phyloP scores from a whole-genome alignment of 768 basidiomycete genomes.

The Leucocoprinus birnbaumii region DNA sequence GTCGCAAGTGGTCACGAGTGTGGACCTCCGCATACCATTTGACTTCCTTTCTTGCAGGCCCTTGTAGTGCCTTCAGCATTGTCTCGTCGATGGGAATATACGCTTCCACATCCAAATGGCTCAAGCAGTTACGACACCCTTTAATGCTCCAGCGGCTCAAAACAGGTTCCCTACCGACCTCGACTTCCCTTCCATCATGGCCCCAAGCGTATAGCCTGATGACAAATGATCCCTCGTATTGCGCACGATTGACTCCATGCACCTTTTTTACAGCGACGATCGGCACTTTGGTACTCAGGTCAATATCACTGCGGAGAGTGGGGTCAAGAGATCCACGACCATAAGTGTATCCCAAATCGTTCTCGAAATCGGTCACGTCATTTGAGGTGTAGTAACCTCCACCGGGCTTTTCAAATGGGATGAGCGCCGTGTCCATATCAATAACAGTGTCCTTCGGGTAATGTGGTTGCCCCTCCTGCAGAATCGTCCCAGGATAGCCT shows the following conservation, averaged over 20 bases:
- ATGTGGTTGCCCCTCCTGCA: background rate
- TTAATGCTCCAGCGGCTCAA: conserved; percentile 3
- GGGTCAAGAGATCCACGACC: background rate
- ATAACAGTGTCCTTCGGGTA: background rate
- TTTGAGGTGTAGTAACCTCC: conserved; percentile 2
- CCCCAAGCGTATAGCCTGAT: conserved; percentile 1
- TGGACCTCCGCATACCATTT: conserved; percentile 2
- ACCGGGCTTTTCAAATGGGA: conserved; percentile 4
- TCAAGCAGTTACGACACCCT: background rate
- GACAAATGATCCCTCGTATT: conserved; percentile 6
- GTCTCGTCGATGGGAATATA: background rate
- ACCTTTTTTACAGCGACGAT: background rate
- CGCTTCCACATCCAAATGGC: background rate
- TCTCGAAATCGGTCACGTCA: background rate
- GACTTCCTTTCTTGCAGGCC: background rate
- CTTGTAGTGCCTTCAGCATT: background rate
- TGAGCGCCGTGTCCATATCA: background rate
- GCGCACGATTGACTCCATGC: background rate
- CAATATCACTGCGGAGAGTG: background rate
- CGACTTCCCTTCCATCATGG: conserved; percentile 5
- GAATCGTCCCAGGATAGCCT: conserved; percentile 1
- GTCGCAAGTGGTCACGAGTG: background rate
- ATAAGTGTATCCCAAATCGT: background rate
- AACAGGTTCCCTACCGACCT: conserved; percentile 4
- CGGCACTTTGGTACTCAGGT: too few species aligned